These are phyloP conservation scores for Castanea sativa DNA, from an alignment of 306 rosid species.

Conservation along the genomic window DNA sequence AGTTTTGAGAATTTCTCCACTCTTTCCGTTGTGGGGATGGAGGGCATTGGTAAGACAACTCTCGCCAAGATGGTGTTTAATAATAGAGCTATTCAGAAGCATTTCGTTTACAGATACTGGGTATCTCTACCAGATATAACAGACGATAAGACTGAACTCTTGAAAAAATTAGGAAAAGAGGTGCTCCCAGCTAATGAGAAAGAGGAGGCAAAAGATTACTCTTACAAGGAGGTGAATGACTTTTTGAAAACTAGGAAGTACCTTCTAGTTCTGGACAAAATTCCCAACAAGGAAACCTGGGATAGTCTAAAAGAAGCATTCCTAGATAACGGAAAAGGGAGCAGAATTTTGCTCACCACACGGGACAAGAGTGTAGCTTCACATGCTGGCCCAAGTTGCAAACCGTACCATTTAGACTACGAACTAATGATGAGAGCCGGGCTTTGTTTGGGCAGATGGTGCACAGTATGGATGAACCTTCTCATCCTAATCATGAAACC, in stretches of 20 bases:
- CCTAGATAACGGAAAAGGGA: neutral
- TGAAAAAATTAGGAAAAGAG: neutral
- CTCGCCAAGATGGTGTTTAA: constrained; percentile 33
- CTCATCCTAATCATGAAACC: no score
- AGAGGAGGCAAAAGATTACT: neutral
- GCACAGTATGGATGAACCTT: neutral
- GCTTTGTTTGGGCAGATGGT: constrained; percentile 17
- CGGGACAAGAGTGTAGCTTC: neutral
- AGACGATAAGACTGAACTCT: no score
- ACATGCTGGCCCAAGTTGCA: neutral
- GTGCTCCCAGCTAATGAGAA: constrained; percentile 14
- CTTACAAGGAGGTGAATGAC: neutral
- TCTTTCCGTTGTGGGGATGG: constrained; percentile 39
- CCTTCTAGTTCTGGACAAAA: constrained; percentile 31
- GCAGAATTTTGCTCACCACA: constrained; percentile 13
- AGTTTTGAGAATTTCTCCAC: neutral
- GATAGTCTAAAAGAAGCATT: neutral
- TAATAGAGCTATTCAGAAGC: neutral
- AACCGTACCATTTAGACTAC: neutral
- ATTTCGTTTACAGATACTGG: constrained; percentile 29
- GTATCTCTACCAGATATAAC: constrained; percentile 1
- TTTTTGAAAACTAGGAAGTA: neutral
- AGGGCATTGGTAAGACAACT: constrained; percentile 46
- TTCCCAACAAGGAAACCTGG: neutral
- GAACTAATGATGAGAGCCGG: constrained; percentile 24